Base-by-base conservation (phyloP, 805 yeast species). In the Metschnikowia hibisci region DNA sequence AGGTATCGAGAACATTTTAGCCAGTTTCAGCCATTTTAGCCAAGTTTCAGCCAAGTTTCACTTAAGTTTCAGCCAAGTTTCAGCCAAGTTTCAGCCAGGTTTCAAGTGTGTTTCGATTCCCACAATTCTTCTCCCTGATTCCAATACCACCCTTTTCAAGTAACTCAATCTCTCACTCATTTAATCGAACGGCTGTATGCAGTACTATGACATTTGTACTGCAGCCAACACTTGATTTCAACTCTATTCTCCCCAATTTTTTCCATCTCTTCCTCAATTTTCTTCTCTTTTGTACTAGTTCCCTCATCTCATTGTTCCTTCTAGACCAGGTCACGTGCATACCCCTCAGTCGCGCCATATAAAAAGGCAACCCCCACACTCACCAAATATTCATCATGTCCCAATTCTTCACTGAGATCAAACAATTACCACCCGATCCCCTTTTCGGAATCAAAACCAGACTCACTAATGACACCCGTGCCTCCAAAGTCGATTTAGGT, bases 381-480 rank as follows among this genome's bases (percentile, higher is more conserved):
- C 40, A 27, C 34, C 27, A 36, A 29, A n/a, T 37, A 25, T 20
- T 12, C 40, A 27, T 8, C 40, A 68, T 69, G 72, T 59, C 71
- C 6, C 53, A 56, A 28, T 63, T 60, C 50, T 76, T 76, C 51
- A 63, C 79, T 40, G 69, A 73, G 51, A 72, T 85, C 51, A 74
- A 73, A 39, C 78, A 75, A 55, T 67, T 84, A 47, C 96, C 96
- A 22, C 84, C 91, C 25, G 97, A 89, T 64, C 89, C 96, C 6
- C 75, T 89, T 42, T 90, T 89, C 56, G 93, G 85, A 6, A 76
- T 89, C 51, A 85, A 84, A 63, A 82, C 83, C 32, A 73, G 91
- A 60, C 80, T 67, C 57, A 56, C 63, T 18, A 71, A 74, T 31
- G 95, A 86, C 57, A 12, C 74, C 3, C 71, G 91, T 45, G 14